phyloP scores from a whole-genome alignment of 148 eudicot genomes.

The Talinum fruticosum region DNA sequence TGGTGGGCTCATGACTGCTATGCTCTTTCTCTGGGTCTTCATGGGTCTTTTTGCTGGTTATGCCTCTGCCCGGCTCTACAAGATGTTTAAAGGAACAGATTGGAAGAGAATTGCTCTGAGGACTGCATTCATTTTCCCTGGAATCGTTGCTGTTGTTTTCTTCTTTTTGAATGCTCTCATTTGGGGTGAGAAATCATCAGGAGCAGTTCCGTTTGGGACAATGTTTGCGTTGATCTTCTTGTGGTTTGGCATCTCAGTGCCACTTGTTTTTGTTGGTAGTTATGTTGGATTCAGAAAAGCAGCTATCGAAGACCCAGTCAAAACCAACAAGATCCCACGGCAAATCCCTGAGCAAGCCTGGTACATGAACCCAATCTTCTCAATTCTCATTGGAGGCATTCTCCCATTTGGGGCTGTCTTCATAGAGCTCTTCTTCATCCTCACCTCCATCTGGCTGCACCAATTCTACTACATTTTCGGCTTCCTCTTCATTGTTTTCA shows the following conservation, averaged over 20 bases:
- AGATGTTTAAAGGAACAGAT: constrained; percentile 40
- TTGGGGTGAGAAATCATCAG: constrained; percentile 38
- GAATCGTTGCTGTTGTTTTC: constrained; percentile 26
- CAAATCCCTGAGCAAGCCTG: constrained; percentile 41
- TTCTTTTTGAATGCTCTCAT: constrained; percentile 30
- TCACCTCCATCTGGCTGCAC: constrained; percentile 40
- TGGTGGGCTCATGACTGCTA: constrained; percentile 33
- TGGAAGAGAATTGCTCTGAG: constrained; percentile 36
- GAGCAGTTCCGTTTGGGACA: constrained; percentile 33
- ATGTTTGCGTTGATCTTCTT: constrained; percentile 37
- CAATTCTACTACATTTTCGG: constrained; percentile 42
- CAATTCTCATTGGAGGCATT: constrained; percentile 35
- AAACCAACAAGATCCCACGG: constrained; percentile 39
- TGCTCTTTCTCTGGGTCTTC: constrained; percentile 43
- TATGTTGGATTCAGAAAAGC: constrained; percentile 35
- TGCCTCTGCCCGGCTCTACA: constrained; percentile 36
- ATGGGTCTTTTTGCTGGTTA: constrained; percentile 47
- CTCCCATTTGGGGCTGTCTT: constrained; percentile 37
- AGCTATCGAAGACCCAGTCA: constrained; percentile 31
- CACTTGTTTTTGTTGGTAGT: constrained; percentile 44
- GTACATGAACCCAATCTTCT: constrained; percentile 34
- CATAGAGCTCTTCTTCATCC: constrained; percentile 34
- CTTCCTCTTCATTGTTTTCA: constrained; percentile 36
- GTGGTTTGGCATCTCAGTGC: constrained; percentile 39
- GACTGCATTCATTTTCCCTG: constrained; percentile 41